Percentiles rank a stretch among this genome's conserved stretches.
phyloP scores from a whole-genome alignment of 2,329 filamentous ascomycete genomes.

The Boeremia lycopersici region DNA sequence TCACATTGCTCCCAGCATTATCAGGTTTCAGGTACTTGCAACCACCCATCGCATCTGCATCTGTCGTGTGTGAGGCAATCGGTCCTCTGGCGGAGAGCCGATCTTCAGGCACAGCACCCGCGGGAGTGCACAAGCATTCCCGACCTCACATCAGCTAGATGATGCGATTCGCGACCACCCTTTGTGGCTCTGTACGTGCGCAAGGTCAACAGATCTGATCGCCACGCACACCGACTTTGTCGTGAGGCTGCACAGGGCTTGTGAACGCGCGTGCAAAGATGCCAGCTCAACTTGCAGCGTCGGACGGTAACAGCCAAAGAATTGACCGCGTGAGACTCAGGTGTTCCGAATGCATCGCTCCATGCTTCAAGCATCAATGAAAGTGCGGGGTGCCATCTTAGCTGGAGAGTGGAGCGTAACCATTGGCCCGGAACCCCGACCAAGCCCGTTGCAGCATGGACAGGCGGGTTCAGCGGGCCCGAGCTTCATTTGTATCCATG shows the following conservation, averaged over 20 bases:
- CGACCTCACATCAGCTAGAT: conserved; percentile 9
- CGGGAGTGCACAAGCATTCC: conserved; percentile 20
- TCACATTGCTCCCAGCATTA: not conserved
- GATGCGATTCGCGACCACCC: conserved; percentile 15
- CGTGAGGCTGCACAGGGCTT: not conserved
- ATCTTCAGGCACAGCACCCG: conserved; percentile 16
- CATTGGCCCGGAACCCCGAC: conserved; percentile 19
- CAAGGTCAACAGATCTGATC: conserved; percentile 16
- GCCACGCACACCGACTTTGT: conserved; percentile 17
- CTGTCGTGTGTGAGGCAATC: conserved; percentile 11
- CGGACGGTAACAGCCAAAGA: not conserved
- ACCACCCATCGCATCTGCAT: conserved; percentile 3
- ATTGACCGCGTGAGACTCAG: conserved; percentile 13
- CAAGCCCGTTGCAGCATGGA: conserved; percentile 16
- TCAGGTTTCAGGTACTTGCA: not conserved
- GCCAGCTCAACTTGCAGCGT: not conserved
- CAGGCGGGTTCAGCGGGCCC: conserved; percentile 7
- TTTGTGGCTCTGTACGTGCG: conserved; percentile 15
- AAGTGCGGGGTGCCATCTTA: conserved; percentile 24
- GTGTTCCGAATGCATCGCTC: conserved; percentile 15
- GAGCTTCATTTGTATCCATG: conserved; percentile 20
- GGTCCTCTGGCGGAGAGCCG: conserved; percentile 20
- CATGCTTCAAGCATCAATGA: conserved; percentile 16
- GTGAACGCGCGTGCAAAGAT: not conserved
- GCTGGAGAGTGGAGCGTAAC: conserved; percentile 12